phyloP scores from a whole-genome alignment of 2,329 filamentous ascomycete genomes.

The Stemphylium vesicarium region DNA sequence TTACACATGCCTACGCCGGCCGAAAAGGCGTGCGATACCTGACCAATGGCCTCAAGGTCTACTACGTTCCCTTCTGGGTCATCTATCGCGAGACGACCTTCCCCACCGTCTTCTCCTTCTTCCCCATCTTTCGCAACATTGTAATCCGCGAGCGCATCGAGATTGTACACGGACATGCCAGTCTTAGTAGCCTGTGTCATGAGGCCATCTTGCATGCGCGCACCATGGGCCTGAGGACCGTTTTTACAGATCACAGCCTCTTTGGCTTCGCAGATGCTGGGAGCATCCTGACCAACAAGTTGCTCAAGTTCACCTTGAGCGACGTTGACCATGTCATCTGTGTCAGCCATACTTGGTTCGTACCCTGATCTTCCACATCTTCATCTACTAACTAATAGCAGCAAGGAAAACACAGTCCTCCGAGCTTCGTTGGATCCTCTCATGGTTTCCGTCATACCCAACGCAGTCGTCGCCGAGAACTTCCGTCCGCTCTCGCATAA shows the following conservation, averaged over 20 bases:
- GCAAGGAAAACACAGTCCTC: conserved; percentile 97
- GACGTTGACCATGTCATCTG: conserved; percentile 99
- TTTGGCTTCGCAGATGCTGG: conserved; percentile 97
- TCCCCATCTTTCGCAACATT: conserved; percentile 96
- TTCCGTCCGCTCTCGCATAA: conserved; percentile 73
- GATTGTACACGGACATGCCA: conserved; percentile 97
- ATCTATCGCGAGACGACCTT: conserved; percentile 94
- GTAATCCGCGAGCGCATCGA: conserved; percentile 92
- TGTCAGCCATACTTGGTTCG: conserved; percentile 95
- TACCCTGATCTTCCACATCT: neutral
- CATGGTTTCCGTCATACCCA: conserved; percentile 98
- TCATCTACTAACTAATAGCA: conserved; percentile 48
- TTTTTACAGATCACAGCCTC: conserved; percentile 96
- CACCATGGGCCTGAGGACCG: conserved; percentile 94
- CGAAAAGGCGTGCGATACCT: conserved; percentile 92
- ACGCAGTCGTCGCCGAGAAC: conserved; percentile 95
- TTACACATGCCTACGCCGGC: conserved; percentile 92
- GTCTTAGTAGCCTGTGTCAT: conserved; percentile 89
- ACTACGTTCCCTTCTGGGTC: conserved; percentile 94
- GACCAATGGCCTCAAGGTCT: conserved; percentile 97
- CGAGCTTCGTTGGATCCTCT: conserved; percentile 91
- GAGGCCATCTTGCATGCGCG: conserved; percentile 93
- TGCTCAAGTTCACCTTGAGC: conserved; percentile 93
- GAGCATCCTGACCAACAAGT: conserved; percentile 95
- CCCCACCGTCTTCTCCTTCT: conserved; percentile 97